Base-by-base conservation (phyloP, 495 filamentous ascomycete species). In the Penicillium coprophilum region DNA sequence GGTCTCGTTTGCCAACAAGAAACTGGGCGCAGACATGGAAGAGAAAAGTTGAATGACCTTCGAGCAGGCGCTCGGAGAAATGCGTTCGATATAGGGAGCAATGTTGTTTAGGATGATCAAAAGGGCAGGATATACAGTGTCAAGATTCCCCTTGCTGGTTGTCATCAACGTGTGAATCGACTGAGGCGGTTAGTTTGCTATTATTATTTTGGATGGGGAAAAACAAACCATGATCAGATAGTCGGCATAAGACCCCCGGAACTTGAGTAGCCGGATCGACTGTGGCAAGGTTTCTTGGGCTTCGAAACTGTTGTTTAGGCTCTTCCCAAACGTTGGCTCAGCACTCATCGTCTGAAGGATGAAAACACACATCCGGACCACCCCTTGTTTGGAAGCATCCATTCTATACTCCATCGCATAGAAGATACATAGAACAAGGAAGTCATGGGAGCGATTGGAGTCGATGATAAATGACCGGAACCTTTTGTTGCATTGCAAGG, bases 401-500 rank as follows among this genome's bases (percentile, higher is more conserved):
- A 82, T 78, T 65, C 89, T 90, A 66, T 93, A 88, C 63, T 95
- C 90, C 32, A 96, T 82, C 13, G 91, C 90, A 70, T 97, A 97
- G 75, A 94, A 97, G 3, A 97, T 75, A 50, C 95, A 86, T 24
- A 97, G 79, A 40, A 97, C 85, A 41, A 96, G 78, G 65, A 97
- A 97, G 68, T 99, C 94, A 65, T 96, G 90, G 0, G 90, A 88
- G 38, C 92, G 80, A 61, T 96, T 91, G 0, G 94, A 97, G 60
- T 97, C 94, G 58, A 97, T 92, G 66, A 99, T 93, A 72, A 96
- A 99, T 1, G 91, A 93, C 46, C 95, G 80, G 73, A 99, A 97
- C 46, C 95, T 83, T 74, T 96, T 97, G 72, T 99, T 99, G 80
- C 93, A 97, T 70, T 99, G 94, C 27, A 96, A 81, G 8, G 89